Evolutionary conservation across 2,329 filamentous ascomycete genomes (phyloP), one percentile per base, ranked within the genome.

Genomic region (Epichloe gansuensis): DNA sequence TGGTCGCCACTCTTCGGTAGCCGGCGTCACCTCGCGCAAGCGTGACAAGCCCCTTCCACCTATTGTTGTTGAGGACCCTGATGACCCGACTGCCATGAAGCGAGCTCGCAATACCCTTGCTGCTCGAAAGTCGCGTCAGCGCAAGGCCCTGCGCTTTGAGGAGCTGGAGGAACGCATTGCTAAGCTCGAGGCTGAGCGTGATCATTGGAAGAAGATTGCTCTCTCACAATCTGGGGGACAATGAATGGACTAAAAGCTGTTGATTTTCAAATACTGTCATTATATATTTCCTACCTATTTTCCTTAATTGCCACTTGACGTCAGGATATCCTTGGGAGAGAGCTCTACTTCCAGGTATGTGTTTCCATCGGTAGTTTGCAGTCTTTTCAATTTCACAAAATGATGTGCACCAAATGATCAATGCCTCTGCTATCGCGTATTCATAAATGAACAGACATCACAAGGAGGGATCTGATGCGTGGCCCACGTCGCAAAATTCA

Each of bases 31-130:
- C 63, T 71, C 85, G 61, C 85, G 87, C 58, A 84, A 86, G 66
- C 85, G 87, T 57, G 82, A 88, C 64, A 91, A 90, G 76, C 83
- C 85, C 56, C 74, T 95, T 51, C 84, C 86, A 56, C 83, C 84
- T 6, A 90, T 95, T 65, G 72, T 85, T 55, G 79, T 89, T 39
- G 80, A 84, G 31, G 87, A 96, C 59, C 79, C 82, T 1, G 71
- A 61, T 42, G 90, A 96, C 62, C 79, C 78, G 9, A 67, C 85
- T n/a, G 89, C 88, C 21, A 80, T 90, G 76, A 96, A 96, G 82
- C 87, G 91, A 66, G 90, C 89, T 49, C 85, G 89, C 59, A 97
- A 96, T 68, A 95, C 89, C 8, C 79, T 94, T 66, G 91, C 91
- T 17, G 91, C 91, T 61, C 89, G 91, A 59, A 95, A 95, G 72